These are phyloP conservation scores for Paratinospora sagittata DNA, from an alignment of 164 flowering plant species.

Conservation along the genomic window DNA sequence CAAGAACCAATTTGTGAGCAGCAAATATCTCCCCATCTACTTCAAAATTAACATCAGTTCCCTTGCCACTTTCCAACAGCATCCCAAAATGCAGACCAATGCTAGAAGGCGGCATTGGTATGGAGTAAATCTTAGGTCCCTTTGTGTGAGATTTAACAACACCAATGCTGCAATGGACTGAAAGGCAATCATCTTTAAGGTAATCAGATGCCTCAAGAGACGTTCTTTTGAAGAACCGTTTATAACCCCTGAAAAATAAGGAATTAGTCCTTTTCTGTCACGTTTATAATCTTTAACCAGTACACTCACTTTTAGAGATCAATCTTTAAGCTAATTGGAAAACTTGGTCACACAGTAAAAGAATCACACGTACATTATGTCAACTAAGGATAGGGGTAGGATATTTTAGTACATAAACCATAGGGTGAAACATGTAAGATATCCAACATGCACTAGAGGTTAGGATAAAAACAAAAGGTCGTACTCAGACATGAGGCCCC, in stretches of 20 bases:
- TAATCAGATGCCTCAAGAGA: constrained; percentile 71
- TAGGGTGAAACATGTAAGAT: too few species aligned
- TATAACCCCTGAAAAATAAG: constrained; percentile 73
- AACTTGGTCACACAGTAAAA: too few species aligned
- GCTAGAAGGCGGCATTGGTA: constrained; percentile 57
- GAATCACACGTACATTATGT: too few species aligned
- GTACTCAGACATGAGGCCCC: too few species aligned
- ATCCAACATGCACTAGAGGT: too few species aligned
- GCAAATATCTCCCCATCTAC: constrained; percentile 66
- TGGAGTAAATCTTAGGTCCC: constrained; percentile 67
- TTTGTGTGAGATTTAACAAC: constrained; percentile 81
- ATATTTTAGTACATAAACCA: too few species aligned
- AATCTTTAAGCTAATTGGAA: not conserved
- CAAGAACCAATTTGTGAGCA: constrained; percentile 81
- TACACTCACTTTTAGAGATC: not conserved
- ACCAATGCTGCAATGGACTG: constrained; percentile 70
- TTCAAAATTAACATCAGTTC: constrained; percentile 64
- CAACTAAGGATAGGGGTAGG: too few species aligned
- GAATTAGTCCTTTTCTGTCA: constrained; percentile 1
- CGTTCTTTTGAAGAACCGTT: constrained; percentile 68
- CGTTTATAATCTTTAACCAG: constrained; percentile 1
- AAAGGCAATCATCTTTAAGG: constrained; percentile 82
- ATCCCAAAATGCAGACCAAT: constrained; percentile 66
- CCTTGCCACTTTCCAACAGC: constrained; percentile 68
- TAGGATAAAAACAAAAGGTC: too few species aligned